A percentile compares a stretch with the other conserved stretches of the same genome.
Conservation (phyloP, 495 filamentous ascomycete species). For the Cairneyella variabilis region DNA sequence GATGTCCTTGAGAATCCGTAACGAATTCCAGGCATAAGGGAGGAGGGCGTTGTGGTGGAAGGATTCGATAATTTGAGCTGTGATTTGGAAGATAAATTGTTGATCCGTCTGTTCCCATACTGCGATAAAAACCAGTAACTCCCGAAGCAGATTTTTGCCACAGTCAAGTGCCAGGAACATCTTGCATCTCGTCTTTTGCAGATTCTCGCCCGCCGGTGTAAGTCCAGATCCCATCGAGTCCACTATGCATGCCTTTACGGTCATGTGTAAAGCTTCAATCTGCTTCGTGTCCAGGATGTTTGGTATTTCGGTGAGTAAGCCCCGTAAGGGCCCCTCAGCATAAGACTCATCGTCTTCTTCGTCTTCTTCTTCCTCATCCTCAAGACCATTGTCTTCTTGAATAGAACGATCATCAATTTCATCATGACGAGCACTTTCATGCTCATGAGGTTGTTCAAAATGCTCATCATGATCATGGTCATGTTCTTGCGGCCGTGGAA, state of each 20-base stretch:
- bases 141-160: conserved; percentile 80
- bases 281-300: conserved; percentile 88
- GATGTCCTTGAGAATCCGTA: conserved; percentile 89
- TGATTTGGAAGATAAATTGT: conserved; percentile 90
- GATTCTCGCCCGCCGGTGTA: conserved; percentile 59
- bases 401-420: conserved; percentile 58
- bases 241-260: conserved; percentile 85
- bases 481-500: conserved; percentile 31
- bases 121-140: conserved; percentile 91
- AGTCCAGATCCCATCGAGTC: conserved; percentile 56
- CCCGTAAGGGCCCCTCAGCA: conserved; percentile 79
- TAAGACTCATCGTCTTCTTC: conserved; percentile 77
- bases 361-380: conserved; percentile 71
- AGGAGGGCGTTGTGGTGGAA: conserved; percentile 84
- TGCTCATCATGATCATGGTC: conserved; percentile 56
- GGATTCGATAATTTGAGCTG: conserved; percentile 90
- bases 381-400: conserved; percentile 44
- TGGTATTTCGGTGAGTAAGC: conserved; percentile 87
- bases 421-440: conserved; percentile 34
- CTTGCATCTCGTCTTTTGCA: conserved; percentile 82
- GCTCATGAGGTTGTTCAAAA: conserved; percentile 40
- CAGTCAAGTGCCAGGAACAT: conserved; percentile 82
- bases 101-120: conserved; percentile 93
- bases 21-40: conserved; percentile 84
- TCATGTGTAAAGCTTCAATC: conserved; percentile 93